Evolutionary conservation across 306 rosid species (phyloP), one percentile per base, ranked within the genome.

Genomic region (Inga laurina): DNA sequence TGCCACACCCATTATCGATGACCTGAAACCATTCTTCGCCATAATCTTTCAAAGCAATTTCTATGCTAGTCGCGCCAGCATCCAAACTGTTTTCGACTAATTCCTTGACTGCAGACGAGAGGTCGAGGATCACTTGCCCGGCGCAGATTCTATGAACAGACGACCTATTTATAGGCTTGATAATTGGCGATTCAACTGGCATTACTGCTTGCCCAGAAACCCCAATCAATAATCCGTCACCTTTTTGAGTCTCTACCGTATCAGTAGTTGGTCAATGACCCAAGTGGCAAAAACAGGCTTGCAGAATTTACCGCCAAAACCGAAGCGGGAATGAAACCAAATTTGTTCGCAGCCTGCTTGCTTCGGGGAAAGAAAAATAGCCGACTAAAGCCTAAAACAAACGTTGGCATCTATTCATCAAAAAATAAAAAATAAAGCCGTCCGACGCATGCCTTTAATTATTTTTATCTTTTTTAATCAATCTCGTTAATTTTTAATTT

Each of bases 31-130:
- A 90, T 61, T 92, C 93, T 79, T 92, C 88, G 62, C 99, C 99
- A 80, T 86, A 88, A 39, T 91, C 93, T 75, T 88, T 92, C 79
- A 96, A 90, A 7, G 92, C 21, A 76, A 96, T 90, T 82, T 93
- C 99, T 77, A 96, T 83, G 92, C 88, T 71, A 75, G 98, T 92
- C 80, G 99, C 93, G 77, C 93, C 91, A 68, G 99, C 93, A 75
- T 96, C 99, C 82, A 96, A 83, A 94, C 99, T 93, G 86, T 96
- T 96, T 83, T 96, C 99, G 84, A 96, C 97, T 75, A 96, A 84
- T 67, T 96, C 99, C 81, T 96, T 96, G 46, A 96, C 94, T n/a
- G 99, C 98, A 51, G 99, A 91, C n/a, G 97, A 86, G 83, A 96
- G 97, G 88, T 96, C 98, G 16, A 92, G 85, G 84, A 96, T 96